Percentiles rank a stretch among this genome's conserved stretches.
Evolutionary conservation across 805 yeast species (phyloP).

Genomic region (Saccharomycopsis synnaedendra): DNA sequence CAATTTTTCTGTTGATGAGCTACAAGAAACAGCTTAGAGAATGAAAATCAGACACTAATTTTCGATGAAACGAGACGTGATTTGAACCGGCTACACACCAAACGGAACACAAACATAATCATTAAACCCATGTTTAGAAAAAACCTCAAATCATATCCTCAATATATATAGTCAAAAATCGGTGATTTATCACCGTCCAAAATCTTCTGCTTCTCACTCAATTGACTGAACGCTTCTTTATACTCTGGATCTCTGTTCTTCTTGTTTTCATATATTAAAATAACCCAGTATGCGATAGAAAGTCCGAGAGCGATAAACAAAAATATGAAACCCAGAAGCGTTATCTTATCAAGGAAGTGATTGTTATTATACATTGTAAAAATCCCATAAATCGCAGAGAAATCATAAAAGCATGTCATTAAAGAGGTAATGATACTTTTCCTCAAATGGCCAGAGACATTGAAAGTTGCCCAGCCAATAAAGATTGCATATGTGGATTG

Average conservation of each 20-base stretch:
- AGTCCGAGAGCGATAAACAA: constrained; percentile 29
- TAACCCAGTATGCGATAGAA: constrained; percentile 25
- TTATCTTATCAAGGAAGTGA: background rate
- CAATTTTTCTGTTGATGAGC: too few relatives aligned
- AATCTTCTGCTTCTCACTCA: constrained; percentile 7
- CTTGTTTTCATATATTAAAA: constrained; percentile 21
- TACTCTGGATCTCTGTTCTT: constrained; percentile 18
- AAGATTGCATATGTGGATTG: background rate
- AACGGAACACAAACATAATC: background rate
- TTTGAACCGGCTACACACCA: too few relatives aligned
- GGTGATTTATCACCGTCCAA: constrained; percentile 12
- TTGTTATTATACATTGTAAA: background rate
- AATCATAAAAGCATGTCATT: background rate
- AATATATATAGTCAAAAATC: constrained; percentile 13
- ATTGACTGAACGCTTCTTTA: constrained; percentile 5
- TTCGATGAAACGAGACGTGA: too few relatives aligned
- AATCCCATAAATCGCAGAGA: background rate
- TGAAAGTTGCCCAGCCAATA: background rate
- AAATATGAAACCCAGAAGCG: constrained; percentile 24
- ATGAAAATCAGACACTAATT: too few relatives aligned
- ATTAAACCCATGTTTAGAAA: background rate
- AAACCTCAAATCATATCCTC: background rate
- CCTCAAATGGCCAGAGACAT: background rate
- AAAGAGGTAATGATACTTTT: background rate
- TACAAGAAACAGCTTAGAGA: too few relatives aligned